Evolutionary conservation across 2,329 filamentous ascomycete species (phyloP).

Genomic region (Kalaharituber pfeilii): DNA sequence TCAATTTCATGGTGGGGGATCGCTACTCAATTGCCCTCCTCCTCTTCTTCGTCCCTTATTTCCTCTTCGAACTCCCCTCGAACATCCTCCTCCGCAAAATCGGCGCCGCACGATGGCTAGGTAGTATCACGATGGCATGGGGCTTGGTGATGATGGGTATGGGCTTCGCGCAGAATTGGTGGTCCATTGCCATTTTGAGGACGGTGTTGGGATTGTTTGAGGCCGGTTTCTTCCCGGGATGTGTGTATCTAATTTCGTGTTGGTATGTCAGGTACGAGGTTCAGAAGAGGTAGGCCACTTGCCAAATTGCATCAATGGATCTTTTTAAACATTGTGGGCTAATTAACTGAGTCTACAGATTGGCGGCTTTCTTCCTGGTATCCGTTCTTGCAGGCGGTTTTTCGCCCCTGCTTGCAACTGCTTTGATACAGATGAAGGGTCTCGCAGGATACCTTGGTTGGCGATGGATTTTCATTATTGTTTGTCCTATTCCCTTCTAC

Average conservation of each 20-base stretch:
- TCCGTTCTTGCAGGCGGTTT: slow-evolving; percentile 50
- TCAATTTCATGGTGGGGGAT: slow-evolving; percentile 42
- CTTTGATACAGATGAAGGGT: slow-evolving; percentile 34
- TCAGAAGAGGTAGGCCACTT: slow-evolving; percentile 51
- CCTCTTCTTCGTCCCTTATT: slow-evolving; percentile 68
- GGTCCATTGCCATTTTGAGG: slow-evolving; percentile 56
- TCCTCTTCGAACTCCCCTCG: slow-evolving; percentile 45
- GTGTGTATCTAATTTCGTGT: slow-evolving; percentile 52
- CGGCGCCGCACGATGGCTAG: slow-evolving; percentile 44
- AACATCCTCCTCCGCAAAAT: slow-evolving; percentile 51
- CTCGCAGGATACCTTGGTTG: slow-evolving; percentile 37
- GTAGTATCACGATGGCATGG: slow-evolving; percentile 55
- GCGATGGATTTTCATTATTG: slow-evolving; percentile 47
- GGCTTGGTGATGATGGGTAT: slow-evolving; percentile 42
- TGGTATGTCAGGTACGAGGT: slow-evolving; percentile 81
- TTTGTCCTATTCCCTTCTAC: background rate
- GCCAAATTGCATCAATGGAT: slow-evolving; percentile 32
- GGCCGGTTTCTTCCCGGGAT: slow-evolving; percentile 54
- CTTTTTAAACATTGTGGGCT: slow-evolving; percentile 15
- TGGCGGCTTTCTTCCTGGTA: slow-evolving; percentile 44
- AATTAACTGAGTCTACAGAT: background rate
- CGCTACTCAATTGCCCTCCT: slow-evolving; percentile 61
- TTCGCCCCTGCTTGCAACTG: slow-evolving; percentile 51
- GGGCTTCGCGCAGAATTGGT: slow-evolving; percentile 61
- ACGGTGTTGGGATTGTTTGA: slow-evolving; percentile 58